These are phyloP conservation scores for Diplodia seriata DNA, from an alignment of 2,329 filamentous ascomycete genomes.

Conservation along the genomic window DNA sequence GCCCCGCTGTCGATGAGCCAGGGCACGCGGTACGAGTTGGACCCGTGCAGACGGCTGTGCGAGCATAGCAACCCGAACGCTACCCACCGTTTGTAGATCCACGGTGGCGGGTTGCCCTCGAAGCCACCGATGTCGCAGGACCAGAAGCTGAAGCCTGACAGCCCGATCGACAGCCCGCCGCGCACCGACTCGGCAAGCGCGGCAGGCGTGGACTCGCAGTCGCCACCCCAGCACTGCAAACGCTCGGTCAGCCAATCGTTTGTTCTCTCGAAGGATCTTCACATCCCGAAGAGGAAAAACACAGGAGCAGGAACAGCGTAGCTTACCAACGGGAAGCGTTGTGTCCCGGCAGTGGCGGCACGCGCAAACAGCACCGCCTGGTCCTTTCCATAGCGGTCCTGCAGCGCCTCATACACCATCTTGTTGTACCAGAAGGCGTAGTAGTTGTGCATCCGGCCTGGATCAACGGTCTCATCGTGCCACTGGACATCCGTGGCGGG, in stretches of 20 bases:
- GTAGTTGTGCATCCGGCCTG: conserved; percentile 76
- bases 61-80: conserved; percentile 75
- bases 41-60: conserved; percentile 74
- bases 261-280: background rate
- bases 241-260: conserved; percentile 42
- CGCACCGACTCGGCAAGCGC: conserved; percentile 75
- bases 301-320: background rate
- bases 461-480: conserved; percentile 66
- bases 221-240: conserved; percentile 68
- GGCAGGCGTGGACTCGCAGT: conserved; percentile 76
- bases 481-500: conserved; percentile 70
- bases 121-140: conserved; percentile 75
- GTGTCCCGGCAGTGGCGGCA: conserved; percentile 70
- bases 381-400: conserved; percentile 58
- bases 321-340: conserved; percentile 66
- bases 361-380: conserved; percentile 72
- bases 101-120: conserved; percentile 70
- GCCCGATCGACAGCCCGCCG: conserved; percentile 68
- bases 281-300: background rate
- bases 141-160: conserved; percentile 73
- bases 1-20: conserved; percentile 74
- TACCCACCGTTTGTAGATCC: conserved; percentile 80
- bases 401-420: conserved; percentile 70
- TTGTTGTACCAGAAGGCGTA: conserved; percentile 78
- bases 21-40: conserved; percentile 74